A percentile compares a stretch with the other conserved stretches of the same genome.
Evolutionary conservation across 2,329 filamentous ascomycete genomes (phyloP).

Genomic region (Stenocarpella maydis): DNA sequence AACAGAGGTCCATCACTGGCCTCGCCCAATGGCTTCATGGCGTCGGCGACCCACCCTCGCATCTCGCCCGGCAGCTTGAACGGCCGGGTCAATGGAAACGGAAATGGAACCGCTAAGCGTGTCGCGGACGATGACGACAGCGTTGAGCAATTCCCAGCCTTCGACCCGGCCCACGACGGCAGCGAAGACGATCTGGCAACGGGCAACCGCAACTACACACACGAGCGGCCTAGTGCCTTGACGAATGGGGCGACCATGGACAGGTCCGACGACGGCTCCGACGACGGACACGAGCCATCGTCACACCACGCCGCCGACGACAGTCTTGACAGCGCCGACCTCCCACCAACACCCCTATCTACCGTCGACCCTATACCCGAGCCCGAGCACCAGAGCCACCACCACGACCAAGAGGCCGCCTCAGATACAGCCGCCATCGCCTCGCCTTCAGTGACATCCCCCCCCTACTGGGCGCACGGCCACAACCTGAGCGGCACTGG

Average conservation of each 20-base stretch:
- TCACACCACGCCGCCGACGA: constrained; percentile 1
- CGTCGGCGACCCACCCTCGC: constrained; percentile 30
- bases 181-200: constrained; percentile 24
- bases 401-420: constrained; percentile 1
- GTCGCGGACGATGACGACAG: constrained; percentile 33
- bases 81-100: constrained; percentile 31
- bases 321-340: constrained; percentile 1
- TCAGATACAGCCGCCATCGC: constrained; percentile 28
- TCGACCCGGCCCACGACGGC: constrained; percentile 35
- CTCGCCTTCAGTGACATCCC: constrained; percentile 46
- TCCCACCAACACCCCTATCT: constrained; percentile 9
- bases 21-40: constrained; percentile 36
- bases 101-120: constrained; percentile 15
- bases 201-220: constrained; percentile 29
- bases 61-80: constrained; percentile 29
- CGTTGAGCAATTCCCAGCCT: constrained; percentile 36
- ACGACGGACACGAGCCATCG: neutral
- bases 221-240: constrained; percentile 8
- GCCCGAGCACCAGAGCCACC: constrained; percentile 1
- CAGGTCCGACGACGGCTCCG: neutral
- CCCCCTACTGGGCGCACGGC: constrained; percentile 55
- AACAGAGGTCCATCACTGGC: constrained; percentile 26
- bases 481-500: constrained; percentile 42
- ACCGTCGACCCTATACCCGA: constrained; percentile 25
- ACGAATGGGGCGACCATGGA: neutral